phyloP scores from a whole-genome alignment of 2,329 filamentous ascomycete genomes.

The Allantophomopsis lycopodina region DNA sequence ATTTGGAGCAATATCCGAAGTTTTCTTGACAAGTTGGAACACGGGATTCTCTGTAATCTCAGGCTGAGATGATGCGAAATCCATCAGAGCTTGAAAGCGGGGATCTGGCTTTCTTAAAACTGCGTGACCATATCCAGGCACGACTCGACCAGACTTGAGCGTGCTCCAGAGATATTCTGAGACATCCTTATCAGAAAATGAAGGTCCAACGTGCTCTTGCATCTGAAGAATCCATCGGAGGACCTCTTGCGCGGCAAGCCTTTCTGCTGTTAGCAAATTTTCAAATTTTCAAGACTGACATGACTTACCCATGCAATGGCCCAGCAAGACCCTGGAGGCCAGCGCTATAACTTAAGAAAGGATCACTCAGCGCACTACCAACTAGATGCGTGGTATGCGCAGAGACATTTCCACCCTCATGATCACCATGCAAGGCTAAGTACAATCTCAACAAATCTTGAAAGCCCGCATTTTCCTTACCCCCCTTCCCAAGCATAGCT shows the following conservation, averaged over 20 bases:
- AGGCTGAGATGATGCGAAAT: conserved; percentile 75
- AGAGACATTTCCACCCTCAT: conserved; percentile 96
- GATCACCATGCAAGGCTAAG: conserved; percentile 91
- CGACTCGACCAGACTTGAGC: conserved; percentile 84
- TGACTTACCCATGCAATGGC: conserved; percentile 62
- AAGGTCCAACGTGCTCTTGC: conserved; percentile 72
- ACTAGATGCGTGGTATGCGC: conserved; percentile 93
- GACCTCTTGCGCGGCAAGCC: conserved; percentile 91
- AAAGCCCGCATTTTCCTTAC: conserved; percentile 81
- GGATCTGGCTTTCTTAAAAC: conserved; percentile 95
- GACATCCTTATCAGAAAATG: conserved; percentile 70
- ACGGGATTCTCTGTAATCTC: conserved; percentile 80
- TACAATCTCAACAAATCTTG: conserved; percentile 91
- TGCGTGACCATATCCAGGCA: conserved; percentile 90
- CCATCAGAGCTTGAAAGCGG: conserved; percentile 91
- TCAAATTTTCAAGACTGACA: background rate
- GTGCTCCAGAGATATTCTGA: conserved; percentile 85
- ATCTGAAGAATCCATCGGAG: conserved; percentile 95
- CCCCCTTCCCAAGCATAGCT: conserved; percentile 83
- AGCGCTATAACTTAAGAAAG: conserved; percentile 91
- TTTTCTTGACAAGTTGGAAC: conserved; percentile 88
- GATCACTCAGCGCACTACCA: conserved; percentile 84
- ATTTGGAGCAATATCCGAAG: conserved; percentile 78
- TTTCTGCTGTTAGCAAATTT: conserved; percentile 11
- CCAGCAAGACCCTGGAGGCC: conserved; percentile 91